Evolutionary conservation across 2,329 filamentous ascomycete species (phyloP).

Genomic region (Teratosphaeria epicoccoides): DNA sequence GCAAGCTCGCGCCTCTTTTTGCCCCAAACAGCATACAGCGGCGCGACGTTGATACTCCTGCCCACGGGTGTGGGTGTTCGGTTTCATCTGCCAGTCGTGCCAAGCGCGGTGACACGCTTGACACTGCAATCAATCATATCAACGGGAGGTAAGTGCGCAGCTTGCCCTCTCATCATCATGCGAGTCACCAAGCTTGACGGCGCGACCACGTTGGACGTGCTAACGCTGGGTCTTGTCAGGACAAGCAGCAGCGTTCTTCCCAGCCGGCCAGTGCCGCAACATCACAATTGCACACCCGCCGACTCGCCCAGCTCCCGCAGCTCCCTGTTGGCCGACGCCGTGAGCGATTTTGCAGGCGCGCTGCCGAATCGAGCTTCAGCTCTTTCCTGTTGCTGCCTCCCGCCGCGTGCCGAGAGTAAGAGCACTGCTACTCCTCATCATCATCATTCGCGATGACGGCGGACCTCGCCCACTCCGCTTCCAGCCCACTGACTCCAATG

Average conservation of each 20-base stretch:
- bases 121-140: background rate
- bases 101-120: background rate
- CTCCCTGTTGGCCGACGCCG: background rate
- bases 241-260: background rate
- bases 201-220: background rate
- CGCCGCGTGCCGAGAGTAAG: background rate
- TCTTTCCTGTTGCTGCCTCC: background rate
- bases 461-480: background rate
- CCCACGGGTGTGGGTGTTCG: background rate
- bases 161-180: background rate
- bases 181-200: no score
- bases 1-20: background rate
- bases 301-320: conserved; percentile 1
- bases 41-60: background rate
- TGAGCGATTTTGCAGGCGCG: background rate
- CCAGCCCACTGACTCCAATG: background rate
- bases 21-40: background rate
- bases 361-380: background rate
- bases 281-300: background rate
- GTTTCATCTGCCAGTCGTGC: background rate
- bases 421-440: no score
- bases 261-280: background rate
- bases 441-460: background rate
- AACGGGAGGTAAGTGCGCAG: background rate
- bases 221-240: background rate